Conservation (phyloP, 768 basidiomycete genomes). For the Hericium coralloides region DNA sequence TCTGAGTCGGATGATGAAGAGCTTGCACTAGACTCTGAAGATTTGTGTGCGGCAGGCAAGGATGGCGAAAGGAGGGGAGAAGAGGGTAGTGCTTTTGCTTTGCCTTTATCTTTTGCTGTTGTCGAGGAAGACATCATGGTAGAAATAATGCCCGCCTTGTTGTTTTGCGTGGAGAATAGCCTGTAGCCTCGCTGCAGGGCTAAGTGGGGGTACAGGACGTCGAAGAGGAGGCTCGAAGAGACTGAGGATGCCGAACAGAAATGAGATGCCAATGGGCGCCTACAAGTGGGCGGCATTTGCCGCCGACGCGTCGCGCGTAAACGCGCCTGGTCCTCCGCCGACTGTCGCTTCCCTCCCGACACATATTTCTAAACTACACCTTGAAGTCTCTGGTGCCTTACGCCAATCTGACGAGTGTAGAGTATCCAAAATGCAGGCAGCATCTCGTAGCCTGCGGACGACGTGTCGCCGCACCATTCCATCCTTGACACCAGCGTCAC, state of each 20-base stretch:
- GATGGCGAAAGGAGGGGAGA: no score
- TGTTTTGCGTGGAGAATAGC: neutral
- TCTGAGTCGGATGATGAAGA: slow-evolving; percentile 23
- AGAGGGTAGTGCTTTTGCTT: slow-evolving; percentile 19
- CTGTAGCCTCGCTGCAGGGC: neutral
- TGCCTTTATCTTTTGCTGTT: slow-evolving; percentile 37
- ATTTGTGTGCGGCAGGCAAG: no score
- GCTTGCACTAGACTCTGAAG: neutral
- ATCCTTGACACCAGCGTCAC: neutral
- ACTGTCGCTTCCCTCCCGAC: no score
- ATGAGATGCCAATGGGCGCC: neutral
- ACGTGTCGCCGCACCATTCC: neutral
- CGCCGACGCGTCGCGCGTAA: neutral
- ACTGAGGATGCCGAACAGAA: no score
- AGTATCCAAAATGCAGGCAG: slow-evolving; percentile 3
- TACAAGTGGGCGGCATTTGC: neutral
- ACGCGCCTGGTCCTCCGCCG: neutral
- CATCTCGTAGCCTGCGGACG: slow-evolving; percentile 4
- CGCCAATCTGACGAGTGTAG: no score
- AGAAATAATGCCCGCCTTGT: neutral
- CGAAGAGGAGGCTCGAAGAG: neutral
- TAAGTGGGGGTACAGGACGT: neutral
- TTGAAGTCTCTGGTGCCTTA: no score
- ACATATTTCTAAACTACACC: no score
- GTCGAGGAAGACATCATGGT: slow-evolving; percentile 9